These are phyloP conservation scores for Rhodotorula sp. DNA, from an alignment of 1,284 basidiomycete genomes.

Conservation along the genomic window DNA sequence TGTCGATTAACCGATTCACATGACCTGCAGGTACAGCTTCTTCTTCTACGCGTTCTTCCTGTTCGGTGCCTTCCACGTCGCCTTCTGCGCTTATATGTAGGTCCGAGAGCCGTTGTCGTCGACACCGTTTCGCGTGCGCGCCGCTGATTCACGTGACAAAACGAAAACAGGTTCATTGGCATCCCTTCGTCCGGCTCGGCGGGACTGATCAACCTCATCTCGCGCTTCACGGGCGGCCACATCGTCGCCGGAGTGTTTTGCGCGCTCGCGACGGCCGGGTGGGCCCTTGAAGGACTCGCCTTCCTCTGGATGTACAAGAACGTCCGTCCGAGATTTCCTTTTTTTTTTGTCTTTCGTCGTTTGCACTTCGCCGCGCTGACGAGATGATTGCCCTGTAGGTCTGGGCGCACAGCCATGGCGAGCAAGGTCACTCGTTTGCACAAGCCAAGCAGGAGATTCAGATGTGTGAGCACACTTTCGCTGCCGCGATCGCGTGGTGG, in stretches of 20 bases:
- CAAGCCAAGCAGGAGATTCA: slow-evolving; percentile 80
- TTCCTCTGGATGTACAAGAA: slow-evolving; percentile 77
- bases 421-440: slow-evolving; percentile 73
- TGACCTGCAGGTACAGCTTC: slow-evolving; percentile 56
- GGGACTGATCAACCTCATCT: slow-evolving; percentile 83
- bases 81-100: slow-evolving; percentile 71
- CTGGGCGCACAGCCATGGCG: slow-evolving; percentile 71
- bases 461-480: slow-evolving; percentile 20
- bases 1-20: neutral
- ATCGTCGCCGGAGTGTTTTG: slow-evolving; percentile 75
- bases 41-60: slow-evolving; percentile 70
- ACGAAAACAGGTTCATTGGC: slow-evolving; percentile 44
- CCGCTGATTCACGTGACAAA: slow-evolving; percentile 5
- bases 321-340: slow-evolving; percentile 53
- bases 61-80: slow-evolving; percentile 88
- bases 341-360: neutral
- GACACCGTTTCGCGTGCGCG: neutral
- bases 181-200: slow-evolving; percentile 78
- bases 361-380: too few species aligned
- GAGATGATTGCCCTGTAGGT: slow-evolving; percentile 57
- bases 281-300: slow-evolving; percentile 79
- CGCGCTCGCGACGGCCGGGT: slow-evolving; percentile 76
- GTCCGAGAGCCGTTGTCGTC: neutral
- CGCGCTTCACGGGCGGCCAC: slow-evolving; percentile 45
- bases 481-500: neutral